Evolutionary conservation across 106 monocot species (phyloP).

Genomic region (Dendrobium huoshanense): DNA sequence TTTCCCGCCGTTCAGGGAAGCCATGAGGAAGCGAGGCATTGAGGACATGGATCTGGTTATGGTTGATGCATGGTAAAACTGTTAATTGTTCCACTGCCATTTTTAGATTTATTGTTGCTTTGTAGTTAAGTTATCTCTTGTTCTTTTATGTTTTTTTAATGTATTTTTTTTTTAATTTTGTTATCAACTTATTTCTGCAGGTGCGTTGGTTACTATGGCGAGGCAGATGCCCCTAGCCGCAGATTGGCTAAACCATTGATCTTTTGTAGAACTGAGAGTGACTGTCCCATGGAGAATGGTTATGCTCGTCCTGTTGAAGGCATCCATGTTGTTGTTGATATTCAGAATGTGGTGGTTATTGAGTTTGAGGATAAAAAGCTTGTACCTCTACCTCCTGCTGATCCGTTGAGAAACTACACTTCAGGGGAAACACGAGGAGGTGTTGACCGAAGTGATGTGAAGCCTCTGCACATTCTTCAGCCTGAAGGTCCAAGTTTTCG

Average conservation of each 20-base stretch:
- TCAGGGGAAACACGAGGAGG: constrained; percentile 86
- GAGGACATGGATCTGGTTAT: constrained; percentile 99
- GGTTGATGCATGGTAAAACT: constrained; percentile 86
- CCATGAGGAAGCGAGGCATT: constrained; percentile 91
- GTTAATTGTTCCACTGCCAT: background rate
- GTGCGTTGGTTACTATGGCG: constrained; percentile 84
- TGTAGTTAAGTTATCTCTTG: background rate
- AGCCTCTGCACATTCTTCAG: constrained; percentile 74
- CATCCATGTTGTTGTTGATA: constrained; percentile 74
- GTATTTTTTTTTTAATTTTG: background rate
- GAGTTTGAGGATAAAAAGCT: constrained; percentile 89
- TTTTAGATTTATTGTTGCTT: background rate
- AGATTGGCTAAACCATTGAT: constrained; percentile 83
- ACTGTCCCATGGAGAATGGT: constrained; percentile 89
- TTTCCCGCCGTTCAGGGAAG: constrained; percentile 75
- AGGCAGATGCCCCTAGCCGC: constrained; percentile 79
- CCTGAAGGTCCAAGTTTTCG: constrained; percentile 94
- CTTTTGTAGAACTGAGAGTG: constrained; percentile 93
- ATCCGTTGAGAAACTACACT: constrained; percentile 90
- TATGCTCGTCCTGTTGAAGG: constrained; percentile 93
- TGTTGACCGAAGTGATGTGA: constrained; percentile 85
- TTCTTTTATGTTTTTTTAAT: background rate
- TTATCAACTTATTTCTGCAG: constrained; percentile 17
- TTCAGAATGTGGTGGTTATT: constrained; percentile 73
- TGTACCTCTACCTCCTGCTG: constrained; percentile 82